Evolutionary conservation across 331 rosid genomes (phyloP).

Genomic region (Erythrophleum ivorense): DNA sequence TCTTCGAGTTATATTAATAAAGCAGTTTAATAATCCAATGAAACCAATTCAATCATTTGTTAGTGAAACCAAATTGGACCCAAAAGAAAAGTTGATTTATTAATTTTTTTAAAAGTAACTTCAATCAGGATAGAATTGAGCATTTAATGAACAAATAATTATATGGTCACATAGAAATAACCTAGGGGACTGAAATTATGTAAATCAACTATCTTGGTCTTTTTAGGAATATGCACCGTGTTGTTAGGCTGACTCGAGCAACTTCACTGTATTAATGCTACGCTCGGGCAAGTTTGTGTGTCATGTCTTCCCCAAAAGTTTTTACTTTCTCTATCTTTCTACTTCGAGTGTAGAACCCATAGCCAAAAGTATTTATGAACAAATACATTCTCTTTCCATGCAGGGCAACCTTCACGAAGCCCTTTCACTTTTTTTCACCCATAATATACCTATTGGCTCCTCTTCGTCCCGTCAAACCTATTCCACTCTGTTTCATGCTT

Average conservation of each 20-base stretch:
- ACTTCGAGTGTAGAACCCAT: slow-evolving; percentile 35
- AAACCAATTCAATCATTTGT: too few relatives aligned
- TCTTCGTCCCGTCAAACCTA: slow-evolving; percentile 60
- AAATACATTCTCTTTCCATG: slow-evolving; percentile 48
- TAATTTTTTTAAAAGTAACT: too few relatives aligned
- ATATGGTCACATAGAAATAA: too few relatives aligned
- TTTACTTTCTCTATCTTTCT: slow-evolving; percentile 30
- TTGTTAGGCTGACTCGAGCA: neutral
- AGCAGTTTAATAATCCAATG: too few relatives aligned
- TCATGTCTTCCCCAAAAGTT: slow-evolving; percentile 20
- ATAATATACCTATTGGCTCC: slow-evolving; percentile 23
- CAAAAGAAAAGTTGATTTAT: too few relatives aligned
- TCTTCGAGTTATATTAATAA: too few relatives aligned
- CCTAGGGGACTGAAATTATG: too few relatives aligned
- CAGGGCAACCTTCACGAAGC: slow-evolving; percentile 64
- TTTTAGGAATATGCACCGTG: neutral
- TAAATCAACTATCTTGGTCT: neutral
- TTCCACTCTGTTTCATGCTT: slow-evolving; percentile 71
- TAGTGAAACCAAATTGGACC: too few relatives aligned
- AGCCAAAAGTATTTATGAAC: slow-evolving; percentile 36
- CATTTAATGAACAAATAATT: too few relatives aligned
- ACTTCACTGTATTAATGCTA: neutral
- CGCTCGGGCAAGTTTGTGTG: slow-evolving; percentile 27
- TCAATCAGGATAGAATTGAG: too few relatives aligned
- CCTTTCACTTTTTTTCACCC: slow-evolving; percentile 58